A percentile compares a stretch with the other conserved stretches of the same genome.
phyloP scores from a whole-genome alignment of 139 green algal genomes.

The Choricystis sp. region DNA sequence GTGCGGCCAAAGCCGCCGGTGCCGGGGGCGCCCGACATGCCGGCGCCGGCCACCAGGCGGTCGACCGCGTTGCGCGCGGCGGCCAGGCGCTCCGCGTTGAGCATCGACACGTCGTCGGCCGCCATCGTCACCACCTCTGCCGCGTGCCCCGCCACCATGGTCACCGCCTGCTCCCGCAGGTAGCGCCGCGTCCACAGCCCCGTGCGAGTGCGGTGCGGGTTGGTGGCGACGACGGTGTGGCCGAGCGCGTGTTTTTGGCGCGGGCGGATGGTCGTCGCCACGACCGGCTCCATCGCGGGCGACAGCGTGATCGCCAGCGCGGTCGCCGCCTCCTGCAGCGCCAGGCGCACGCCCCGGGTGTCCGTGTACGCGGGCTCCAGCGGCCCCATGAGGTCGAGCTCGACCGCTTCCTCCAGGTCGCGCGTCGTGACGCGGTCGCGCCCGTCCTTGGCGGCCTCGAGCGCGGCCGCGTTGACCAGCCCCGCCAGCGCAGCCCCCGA shows the following conservation, averaged over 20 bases:
- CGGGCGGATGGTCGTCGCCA: slow-evolving; percentile 51
- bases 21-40: slow-evolving; percentile 15
- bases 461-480: slow-evolving; percentile 65
- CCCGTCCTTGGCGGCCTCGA: slow-evolving; percentile 38
- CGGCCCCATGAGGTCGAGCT: slow-evolving; percentile 37
- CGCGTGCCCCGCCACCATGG: slow-evolving; percentile 43
- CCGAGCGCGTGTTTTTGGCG: slow-evolving; percentile 52
- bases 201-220: slow-evolving; percentile 36
- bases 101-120: slow-evolving; percentile 37
- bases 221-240: slow-evolving; percentile 57
- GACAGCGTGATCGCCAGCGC: slow-evolving; percentile 53
- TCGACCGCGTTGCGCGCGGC: slow-evolving; percentile 35
- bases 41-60: slow-evolving; percentile 35
- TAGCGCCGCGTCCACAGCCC: slow-evolving; percentile 50
- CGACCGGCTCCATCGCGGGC: slow-evolving; percentile 72
- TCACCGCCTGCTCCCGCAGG: slow-evolving; percentile 57
- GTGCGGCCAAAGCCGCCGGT: slow-evolving; percentile 4
- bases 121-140: slow-evolving; percentile 46
- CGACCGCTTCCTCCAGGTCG: slow-evolving; percentile 44
- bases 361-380: slow-evolving; percentile 10
- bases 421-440: slow-evolving; percentile 26
- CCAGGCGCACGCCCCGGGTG: slow-evolving; percentile 18
- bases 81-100: slow-evolving; percentile 35
- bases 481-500: slow-evolving; percentile 43
- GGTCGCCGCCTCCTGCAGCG: slow-evolving; percentile 58